Conservation (phyloP, 2,329 filamentous ascomycete genomes). For the Lasiodiplodia citricola region DNA sequence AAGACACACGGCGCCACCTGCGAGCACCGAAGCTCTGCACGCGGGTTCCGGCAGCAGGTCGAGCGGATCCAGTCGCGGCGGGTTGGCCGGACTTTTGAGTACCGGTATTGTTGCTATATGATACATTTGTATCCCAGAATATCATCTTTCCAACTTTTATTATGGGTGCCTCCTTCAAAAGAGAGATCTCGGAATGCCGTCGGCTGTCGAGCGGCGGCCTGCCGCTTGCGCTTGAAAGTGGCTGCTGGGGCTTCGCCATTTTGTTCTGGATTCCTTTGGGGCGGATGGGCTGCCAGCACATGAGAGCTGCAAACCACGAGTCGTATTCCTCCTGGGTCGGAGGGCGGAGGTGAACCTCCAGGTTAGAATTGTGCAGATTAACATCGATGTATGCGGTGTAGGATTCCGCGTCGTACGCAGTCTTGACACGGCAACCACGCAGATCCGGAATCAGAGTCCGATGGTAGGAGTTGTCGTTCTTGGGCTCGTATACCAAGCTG, state of each 20-base stretch:
- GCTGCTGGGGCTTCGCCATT: conserved; percentile 56
- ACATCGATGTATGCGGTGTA: conserved; percentile 58
- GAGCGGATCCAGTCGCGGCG: conserved; percentile 28
- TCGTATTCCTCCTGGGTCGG: conserved; percentile 70
- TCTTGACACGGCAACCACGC: conserved; percentile 72
- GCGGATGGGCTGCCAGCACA: conserved; percentile 80
- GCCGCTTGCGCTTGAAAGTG: conserved; percentile 38
- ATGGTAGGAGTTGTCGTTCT: conserved; percentile 68
- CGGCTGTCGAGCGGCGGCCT: conserved; percentile 47
- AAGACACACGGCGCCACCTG: conserved; percentile 89
- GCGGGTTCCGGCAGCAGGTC: conserved; percentile 49
- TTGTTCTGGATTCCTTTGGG: conserved; percentile 62
- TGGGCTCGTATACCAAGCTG: conserved; percentile 75
- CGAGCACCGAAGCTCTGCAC: conserved; percentile 62
- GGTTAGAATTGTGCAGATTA: conserved; percentile 58
- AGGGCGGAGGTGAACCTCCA: conserved; percentile 70
- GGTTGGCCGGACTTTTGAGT: conserved; percentile 13
- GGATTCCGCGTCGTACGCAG: conserved; percentile 53
- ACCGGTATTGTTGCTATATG: conserved; percentile 55
- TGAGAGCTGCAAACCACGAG: conserved; percentile 77
- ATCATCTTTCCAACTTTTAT: conserved; percentile 80
- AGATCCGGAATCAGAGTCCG: conserved; percentile 73
- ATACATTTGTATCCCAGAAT: conserved; percentile 77
- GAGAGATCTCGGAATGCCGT: conserved; percentile 56
- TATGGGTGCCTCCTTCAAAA: conserved; percentile 75